Base-by-base conservation (phyloP, 768 basidiomycete genomes). In the Coprinellus micaceus region DNA sequence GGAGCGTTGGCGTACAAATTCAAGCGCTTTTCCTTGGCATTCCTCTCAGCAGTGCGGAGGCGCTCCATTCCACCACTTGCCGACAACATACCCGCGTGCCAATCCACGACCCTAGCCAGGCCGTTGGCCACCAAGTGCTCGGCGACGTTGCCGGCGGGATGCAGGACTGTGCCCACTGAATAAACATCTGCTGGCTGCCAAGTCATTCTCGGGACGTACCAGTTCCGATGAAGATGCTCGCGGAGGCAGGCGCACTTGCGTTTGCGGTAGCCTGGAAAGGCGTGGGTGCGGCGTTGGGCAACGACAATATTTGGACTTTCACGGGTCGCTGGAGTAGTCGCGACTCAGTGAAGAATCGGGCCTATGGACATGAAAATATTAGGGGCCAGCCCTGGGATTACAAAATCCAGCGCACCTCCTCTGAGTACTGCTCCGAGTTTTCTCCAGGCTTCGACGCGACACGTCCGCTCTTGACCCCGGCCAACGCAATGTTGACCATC, bases 61-160 rank as follows among this genome's bases (percentile, higher is more conserved):
- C 84, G 85, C 64, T 95, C 93, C 83, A 98, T 91, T 4, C 84
- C 89, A 39, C 94, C 94, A 51, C 80, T 77, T 52, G 78, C 82
- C 1, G 92, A 85, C 21, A 99, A 83, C 82, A 98, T 89, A 21
- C 95, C 95, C 15, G 96, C 94, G 69, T 99, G 96, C 95, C 95
- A 98, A 67, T 96, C 95, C 57, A 98, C 88, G 49, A 98, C 81
- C 56, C 92, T 88, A 17, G 95, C 96, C 1, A 98, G 77, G 26
- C 96, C 95, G 44, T 84, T 82, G 3, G 81, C 82, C 26, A 93
- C 85, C 37, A 99, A 78, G 69, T 89, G 85, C 63, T 96, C 92
- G 12, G 94, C 94, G 24, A 99, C 88, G 71, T 97, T 97, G 29
- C 96, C 96, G 17, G 87, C 91, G 9, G 96, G 94, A 67, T 98